Conservation (phyloP, 805 yeast genomes). For the Martiniozyma abietophila region DNA sequence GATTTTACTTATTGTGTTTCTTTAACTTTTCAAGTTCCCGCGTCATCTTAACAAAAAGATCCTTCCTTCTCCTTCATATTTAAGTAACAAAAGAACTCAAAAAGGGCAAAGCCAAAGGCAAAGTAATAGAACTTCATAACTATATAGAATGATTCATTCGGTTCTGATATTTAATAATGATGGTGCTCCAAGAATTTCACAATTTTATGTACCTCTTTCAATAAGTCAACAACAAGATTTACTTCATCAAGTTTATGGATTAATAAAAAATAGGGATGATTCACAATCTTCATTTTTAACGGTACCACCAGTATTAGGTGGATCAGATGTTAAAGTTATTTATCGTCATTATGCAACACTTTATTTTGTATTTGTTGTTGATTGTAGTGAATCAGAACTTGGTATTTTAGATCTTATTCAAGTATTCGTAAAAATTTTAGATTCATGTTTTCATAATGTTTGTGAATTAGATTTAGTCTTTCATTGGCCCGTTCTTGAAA, state of each 20-base stretch:
- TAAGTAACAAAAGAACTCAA: too few species aligned
- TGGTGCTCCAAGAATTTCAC: conserved; percentile 81
- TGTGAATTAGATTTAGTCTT: conserved; percentile 95
- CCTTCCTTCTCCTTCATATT: too few species aligned
- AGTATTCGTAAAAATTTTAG: conserved; percentile 92
- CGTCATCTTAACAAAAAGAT: too few species aligned
- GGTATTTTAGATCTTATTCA: conserved; percentile 92
- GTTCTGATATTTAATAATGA: conserved; percentile 55
- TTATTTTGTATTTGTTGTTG: conserved; percentile 93
- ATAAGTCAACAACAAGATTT: conserved; percentile 71
- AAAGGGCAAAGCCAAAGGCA: too few species aligned
- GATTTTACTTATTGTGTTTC: too few species aligned
- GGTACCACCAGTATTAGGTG: conserved; percentile 67
- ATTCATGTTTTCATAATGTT: conserved; percentile 86
- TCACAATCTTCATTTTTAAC: conserved; percentile 83
- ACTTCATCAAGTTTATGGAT: conserved; percentile 70
- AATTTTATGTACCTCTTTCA: conserved; percentile 89
- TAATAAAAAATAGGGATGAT: conserved; percentile 61
- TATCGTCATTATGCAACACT: conserved; percentile 92
- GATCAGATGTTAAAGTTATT: conserved; percentile 76
- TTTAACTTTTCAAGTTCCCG: too few species aligned
- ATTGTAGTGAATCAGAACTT: conserved; percentile 89
- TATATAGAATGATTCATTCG: conserved; percentile 25
- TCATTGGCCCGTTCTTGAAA: conserved; percentile 95
- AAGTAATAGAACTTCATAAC: too few species aligned